phyloP scores from a whole-genome alignment of 2,329 filamentous ascomycete genomes.

The Chaetomiaceae sp. region DNA sequence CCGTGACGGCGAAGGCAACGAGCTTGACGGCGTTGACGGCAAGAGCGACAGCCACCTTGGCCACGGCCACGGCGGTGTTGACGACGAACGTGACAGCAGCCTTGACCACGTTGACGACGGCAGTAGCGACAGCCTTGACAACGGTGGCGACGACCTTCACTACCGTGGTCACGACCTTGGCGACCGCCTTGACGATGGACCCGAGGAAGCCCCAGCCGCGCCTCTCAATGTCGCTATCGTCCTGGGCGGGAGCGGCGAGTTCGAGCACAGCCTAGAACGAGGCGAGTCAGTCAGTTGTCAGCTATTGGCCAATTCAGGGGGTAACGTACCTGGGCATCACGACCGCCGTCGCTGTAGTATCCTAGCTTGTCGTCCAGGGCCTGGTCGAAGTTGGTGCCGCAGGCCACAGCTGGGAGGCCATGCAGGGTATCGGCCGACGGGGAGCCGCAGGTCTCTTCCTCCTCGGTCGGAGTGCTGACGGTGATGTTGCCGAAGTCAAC shows the following conservation, averaged over 20 bases:
- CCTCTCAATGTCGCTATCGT: not conserved
- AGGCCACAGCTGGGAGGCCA: conserved; percentile 8
- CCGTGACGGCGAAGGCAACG: conserved; percentile 2
- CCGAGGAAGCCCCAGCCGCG: too few relatives aligned
- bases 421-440: conserved; percentile 1
- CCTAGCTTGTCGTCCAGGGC: conserved; percentile 8
- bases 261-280: not conserved
- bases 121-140: not conserved
- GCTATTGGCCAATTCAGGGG: too few relatives aligned
- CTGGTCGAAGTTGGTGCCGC: conserved; percentile 5
- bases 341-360: conserved; percentile 5
- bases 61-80: not conserved
- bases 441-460: not conserved
- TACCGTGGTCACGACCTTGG: not conserved
- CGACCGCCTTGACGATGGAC: not conserved
- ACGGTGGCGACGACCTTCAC: not conserved
- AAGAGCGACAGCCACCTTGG: not conserved
- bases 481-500: conserved; percentile 10
- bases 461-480: not conserved
- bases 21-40: conserved; percentile 8
- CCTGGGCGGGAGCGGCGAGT: not conserved
- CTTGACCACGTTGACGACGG: not conserved
- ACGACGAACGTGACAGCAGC: not conserved
- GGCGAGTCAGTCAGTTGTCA: not conserved
- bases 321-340: not conserved